Base-by-base conservation (phyloP, 371 early-diverging fungal species). In the Dentiscutata heterogama region DNA sequence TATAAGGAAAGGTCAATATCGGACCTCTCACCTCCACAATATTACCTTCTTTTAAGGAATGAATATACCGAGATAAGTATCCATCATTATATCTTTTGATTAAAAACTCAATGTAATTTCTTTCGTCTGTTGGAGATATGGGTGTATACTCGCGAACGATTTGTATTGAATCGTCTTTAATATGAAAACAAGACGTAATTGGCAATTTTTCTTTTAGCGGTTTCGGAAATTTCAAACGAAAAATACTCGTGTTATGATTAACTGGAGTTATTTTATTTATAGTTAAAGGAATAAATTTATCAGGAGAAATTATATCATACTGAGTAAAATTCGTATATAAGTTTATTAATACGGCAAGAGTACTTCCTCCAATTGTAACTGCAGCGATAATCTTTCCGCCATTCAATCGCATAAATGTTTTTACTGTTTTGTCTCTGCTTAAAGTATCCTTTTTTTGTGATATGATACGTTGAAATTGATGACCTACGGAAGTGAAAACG, bases 131-230 rank as follows among this genome's bases (percentile, higher is more conserved):
- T 31, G 91, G 87, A 25, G 93, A 92, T 54, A 94, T 92, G 3
- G 98, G 98, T 25, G 98, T 98, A 90, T 98, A 98, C 22, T 97
- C 96, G 74, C 97, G 94, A 77, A 96, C 92, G 39, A 94, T 90
- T 54, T 90, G 89, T 78, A 88, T 89, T 61, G 92, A 94, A 73
- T 94, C 92, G 61, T 86, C 86, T 83, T 91, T 91, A 64, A 88
- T 89, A 74, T 91, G 88, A 54, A 97, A 88, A 84, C 94, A 96
- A 71, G 95, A 94, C 6, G 97, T 93, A 18, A 95, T 91, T 51
- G 93, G 92, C 82, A 97, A 86, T 51, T 92, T 94, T 83, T 91
- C 89, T 64, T 88, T 88, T 68, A 92, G 92, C 65, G 90, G 87
- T 60, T 86, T 91, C 76, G 94, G 94, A 76, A 97, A 89, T 35